phyloP scores from a whole-genome alignment of 768 basidiomycete genomes.

The Podaxis sp. region DNA sequence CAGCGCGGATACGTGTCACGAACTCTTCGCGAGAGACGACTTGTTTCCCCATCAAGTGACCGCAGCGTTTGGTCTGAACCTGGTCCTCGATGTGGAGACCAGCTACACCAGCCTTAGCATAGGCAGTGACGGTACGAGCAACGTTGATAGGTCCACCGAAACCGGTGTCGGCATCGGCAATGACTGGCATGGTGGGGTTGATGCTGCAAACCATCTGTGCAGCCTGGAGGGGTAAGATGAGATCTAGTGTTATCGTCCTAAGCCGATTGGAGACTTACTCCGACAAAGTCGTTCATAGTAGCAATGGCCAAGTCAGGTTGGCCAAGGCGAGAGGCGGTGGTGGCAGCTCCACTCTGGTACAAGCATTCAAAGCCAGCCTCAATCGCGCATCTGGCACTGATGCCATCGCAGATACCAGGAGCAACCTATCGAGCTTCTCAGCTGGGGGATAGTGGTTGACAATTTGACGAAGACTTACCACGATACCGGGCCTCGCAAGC shows the following conservation, averaged over 20 bases:
- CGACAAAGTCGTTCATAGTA: constrained; percentile 73
- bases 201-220: constrained; percentile 71
- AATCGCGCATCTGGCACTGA: constrained; percentile 69
- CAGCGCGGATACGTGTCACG: constrained; percentile 70
- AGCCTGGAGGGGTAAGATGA: constrained; percentile 31
- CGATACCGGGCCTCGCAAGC: constrained; percentile 66
- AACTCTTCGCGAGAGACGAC: constrained; percentile 79
- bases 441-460: not conserved
- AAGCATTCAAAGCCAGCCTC: constrained; percentile 76
- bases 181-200: constrained; percentile 64
- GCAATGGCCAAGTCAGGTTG: constrained; percentile 77
- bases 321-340: constrained; percentile 74
- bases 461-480: constrained; percentile 41
- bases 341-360: constrained; percentile 80
- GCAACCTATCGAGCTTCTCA: constrained; percentile 44
- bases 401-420: constrained; percentile 72
- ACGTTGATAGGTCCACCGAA: constrained; percentile 79
- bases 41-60: constrained; percentile 78
- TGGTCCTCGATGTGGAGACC: constrained; percentile 80
- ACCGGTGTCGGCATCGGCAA: constrained; percentile 77
- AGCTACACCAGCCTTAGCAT: constrained; percentile 66
- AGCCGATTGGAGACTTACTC: constrained; percentile 30
- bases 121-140: constrained; percentile 70
- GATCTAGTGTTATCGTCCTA: not conserved
- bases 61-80: constrained; percentile 79